Evolutionary conservation across 176 grass and related monocot genomes (phyloP), one percentile per base, ranked within the genome.

Genomic region (Oryza punctata): DNA sequence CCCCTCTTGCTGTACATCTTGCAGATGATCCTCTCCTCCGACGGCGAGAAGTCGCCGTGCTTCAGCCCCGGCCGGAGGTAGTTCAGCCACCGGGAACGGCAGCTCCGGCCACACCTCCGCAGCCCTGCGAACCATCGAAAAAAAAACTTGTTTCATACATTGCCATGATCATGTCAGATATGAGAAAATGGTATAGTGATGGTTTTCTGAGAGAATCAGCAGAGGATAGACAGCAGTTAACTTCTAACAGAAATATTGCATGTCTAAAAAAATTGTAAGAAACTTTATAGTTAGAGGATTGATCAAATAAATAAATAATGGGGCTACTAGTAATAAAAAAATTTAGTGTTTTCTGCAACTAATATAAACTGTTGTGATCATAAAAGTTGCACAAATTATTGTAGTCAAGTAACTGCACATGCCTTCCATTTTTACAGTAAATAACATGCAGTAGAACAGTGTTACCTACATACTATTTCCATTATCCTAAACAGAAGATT

Each of bases 21-120:
- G 78, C 38, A 88, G 66, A 88, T 88, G 86, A 91, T 18, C 78
- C 21, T 78, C 24, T 91, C 86, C 75, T 91, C 90, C 0, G 82
- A 73, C 43, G 46, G 13, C 18, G 86, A 76, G 75, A 92, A 88
- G 44, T 65, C 54, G 46, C 86, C 90, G 69, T 82, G 82, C 79
- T 82, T 88, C 65, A 91, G 82, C n/a, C 86, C 90, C 1, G 86
- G 86, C 3, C 86, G 82, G 41, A 92, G 90, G 68, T 88, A 89
- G 86, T 92, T 92, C 68, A 92, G 86, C 90, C 83, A 92, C 67
- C 86, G 38, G 3, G 86, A 88, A 25, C 90, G 90, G 82, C 86
- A 91, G 73, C 90, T 88, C 86, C 82, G 78, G 30, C 86, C 82
- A 10, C 86, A 88, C 67, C 82, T 57, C 46, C 26, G n/a, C 41